Evolutionary conservation across 2,329 filamentous ascomycete genomes (phyloP).

Genomic region (Colletotrichum horii): DNA sequence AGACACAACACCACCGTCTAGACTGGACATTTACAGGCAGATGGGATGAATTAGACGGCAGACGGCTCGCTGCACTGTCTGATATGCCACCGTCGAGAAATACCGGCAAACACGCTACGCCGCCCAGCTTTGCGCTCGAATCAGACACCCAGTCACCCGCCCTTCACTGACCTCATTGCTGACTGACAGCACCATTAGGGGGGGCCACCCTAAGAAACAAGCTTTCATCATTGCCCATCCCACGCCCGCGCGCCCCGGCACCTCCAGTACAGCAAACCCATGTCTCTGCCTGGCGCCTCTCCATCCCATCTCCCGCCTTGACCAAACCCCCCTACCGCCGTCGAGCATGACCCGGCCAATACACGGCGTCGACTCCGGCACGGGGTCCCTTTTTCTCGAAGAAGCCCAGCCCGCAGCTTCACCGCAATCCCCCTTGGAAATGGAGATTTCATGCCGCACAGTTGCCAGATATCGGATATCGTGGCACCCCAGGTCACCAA

Average conservation of each 20-base stretch:
- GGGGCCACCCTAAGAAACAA: conserved; percentile 6
- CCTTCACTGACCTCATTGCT: background rate
- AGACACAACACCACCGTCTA: background rate
- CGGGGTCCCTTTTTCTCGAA: background rate
- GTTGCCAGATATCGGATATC: background rate
- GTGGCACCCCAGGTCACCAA: conserved; percentile 6
- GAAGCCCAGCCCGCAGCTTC: background rate
- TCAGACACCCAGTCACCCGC: background rate
- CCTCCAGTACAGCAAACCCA: background rate
- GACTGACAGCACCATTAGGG: background rate
- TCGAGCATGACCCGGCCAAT: conserved; percentile 5
- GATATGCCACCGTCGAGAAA: background rate
- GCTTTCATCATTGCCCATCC: conserved; percentile 7
- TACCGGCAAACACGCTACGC: background rate
- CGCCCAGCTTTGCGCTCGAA: background rate
- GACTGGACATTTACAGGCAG: background rate
- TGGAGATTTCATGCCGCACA: background rate
- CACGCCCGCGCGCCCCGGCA: background rate
- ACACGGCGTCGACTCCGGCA: conserved; percentile 5
- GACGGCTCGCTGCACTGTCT: background rate
- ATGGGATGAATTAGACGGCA: background rate
- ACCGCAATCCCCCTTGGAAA: background rate
- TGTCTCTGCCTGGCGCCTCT: background rate
- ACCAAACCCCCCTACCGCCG: background rate
- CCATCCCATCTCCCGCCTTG: background rate